A percentile compares a stretch with the other conserved stretches of the same genome.
These are phyloP conservation scores for Scutellaria minor DNA, from an alignment of 257 asterid species.

Conservation along the genomic window DNA sequence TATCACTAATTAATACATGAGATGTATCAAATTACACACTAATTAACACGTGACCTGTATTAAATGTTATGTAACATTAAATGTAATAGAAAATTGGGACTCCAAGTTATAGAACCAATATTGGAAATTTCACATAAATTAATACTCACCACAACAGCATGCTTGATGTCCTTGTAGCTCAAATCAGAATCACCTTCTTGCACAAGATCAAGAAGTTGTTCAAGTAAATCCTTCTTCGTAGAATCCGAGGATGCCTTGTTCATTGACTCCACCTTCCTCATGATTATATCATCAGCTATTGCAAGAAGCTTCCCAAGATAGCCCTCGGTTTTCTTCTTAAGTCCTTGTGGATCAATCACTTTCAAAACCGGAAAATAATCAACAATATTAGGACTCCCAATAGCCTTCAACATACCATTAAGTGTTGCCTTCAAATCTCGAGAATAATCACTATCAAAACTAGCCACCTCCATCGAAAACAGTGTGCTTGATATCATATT, in stretches of 20 bases:
- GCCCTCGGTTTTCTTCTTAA: neutral
- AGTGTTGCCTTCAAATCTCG: conserved; percentile 33
- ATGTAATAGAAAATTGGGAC: no score
- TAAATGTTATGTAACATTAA: no score
- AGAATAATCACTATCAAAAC: conserved; percentile 10
- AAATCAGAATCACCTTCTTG: conserved; percentile 12
- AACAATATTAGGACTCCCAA: conserved; percentile 9
- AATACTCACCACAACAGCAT: conserved; percentile 18
- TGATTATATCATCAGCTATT: conserved; percentile 4
- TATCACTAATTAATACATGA: no score
- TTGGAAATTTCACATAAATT: no score
- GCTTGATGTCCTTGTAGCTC: conserved; percentile 20
- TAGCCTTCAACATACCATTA: neutral
- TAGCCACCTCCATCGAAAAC: conserved; percentile 34
- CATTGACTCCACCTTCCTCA: conserved; percentile 2
- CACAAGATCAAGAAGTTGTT: conserved; percentile 33
- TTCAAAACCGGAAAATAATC: conserved; percentile 30
- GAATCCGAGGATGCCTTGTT: neutral
- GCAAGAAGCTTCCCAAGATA: neutral
- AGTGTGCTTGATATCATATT: conserved; percentile 34
- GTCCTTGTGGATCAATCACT: conserved; percentile 33
- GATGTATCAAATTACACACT: no score
- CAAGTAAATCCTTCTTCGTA: conserved; percentile 27
- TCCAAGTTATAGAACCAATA: no score
- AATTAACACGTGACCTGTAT: no score